A percentile compares a stretch with the other conserved stretches of the same genome.
Evolutionary conservation across 148 eudicot genomes (phyloP).

Genomic region (Rhododendron simsii): DNA sequence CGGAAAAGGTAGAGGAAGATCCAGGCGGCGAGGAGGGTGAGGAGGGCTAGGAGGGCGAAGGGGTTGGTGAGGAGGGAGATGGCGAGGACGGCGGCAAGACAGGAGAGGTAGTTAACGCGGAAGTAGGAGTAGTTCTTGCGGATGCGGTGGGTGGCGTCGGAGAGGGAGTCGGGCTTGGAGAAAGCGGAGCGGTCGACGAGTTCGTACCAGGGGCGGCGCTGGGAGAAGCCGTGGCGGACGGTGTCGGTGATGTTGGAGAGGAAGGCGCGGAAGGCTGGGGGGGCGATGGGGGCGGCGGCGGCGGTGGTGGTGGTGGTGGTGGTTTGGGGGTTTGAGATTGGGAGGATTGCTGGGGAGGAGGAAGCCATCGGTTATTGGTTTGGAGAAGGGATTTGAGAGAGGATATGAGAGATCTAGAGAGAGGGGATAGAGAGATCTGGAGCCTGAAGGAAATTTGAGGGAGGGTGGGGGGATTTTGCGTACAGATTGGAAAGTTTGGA

Average conservation of each 20-base stretch:
- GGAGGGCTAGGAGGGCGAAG: not conserved
- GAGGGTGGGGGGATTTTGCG: not conserved
- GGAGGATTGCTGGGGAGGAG: conserved; percentile 29
- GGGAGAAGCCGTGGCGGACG: not conserved
- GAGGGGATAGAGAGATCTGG: not conserved
- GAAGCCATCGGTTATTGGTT: conserved; percentile 16
- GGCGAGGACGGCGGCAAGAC: not conserved
- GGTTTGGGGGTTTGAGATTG: conserved; percentile 21
- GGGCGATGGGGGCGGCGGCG: not conserved
- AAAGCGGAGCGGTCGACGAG: not conserved
- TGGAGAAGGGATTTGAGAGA: not conserved
- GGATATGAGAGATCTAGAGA: not conserved
- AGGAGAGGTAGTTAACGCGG: not conserved
- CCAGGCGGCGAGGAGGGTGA: not conserved
- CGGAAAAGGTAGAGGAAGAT: not conserved
- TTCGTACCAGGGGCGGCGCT: not conserved
- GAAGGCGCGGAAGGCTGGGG: not conserved
- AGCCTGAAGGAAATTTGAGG: not conserved
- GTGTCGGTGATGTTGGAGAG: not conserved
- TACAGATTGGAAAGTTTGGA: not conserved
- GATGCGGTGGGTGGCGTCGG: not conserved
- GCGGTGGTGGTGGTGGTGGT: not conserved
- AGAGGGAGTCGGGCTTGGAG: not conserved
- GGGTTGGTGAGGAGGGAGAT: not conserved
- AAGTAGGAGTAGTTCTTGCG: not conserved